These are phyloP conservation scores for Akanthomyces dipterigenus DNA, from an alignment of 2,329 filamentous ascomycete species.

Conservation along the genomic window DNA sequence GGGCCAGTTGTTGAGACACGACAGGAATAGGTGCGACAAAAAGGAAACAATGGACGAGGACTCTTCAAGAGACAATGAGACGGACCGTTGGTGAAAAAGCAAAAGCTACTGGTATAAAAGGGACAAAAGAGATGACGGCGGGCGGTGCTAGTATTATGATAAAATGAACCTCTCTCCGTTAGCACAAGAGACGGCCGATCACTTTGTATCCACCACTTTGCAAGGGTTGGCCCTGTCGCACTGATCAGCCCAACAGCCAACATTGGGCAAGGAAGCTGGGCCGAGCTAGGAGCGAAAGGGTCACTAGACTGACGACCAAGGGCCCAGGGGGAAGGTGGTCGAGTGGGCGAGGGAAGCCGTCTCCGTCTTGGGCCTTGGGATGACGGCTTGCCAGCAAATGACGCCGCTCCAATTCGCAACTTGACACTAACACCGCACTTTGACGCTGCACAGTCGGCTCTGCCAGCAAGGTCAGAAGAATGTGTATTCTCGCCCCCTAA, in stretches of 20 bases:
- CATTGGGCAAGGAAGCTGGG: neutral
- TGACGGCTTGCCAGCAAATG: neutral
- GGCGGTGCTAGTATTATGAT: slow-evolving; percentile 6
- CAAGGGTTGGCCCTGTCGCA: slow-evolving; percentile 7
- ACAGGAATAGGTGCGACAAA: neutral
- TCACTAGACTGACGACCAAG: neutral
- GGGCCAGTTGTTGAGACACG: neutral
- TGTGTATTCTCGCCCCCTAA: neutral
- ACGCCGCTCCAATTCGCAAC: neutral
- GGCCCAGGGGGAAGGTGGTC: neutral
- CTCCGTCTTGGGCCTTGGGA: neutral
- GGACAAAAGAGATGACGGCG: neutral
- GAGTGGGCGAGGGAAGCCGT: neutral
- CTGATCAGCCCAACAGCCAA: slow-evolving; percentile 9
- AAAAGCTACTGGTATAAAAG: neutral
- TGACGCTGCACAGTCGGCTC: neutral
- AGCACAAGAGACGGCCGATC: slow-evolving; percentile 7
- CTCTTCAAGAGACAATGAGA: neutral
- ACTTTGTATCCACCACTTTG: slow-evolving; percentile 6
- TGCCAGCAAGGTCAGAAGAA: neutral
- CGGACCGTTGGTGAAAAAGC: neutral
- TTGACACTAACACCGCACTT: neutral
- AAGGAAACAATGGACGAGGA: neutral
- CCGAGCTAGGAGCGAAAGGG: neutral
- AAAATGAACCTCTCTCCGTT: slow-evolving; percentile 6